Evolutionary conservation across 2,329 filamentous ascomycete genomes (phyloP).

Genomic region (Diaporthe batatas): DNA sequence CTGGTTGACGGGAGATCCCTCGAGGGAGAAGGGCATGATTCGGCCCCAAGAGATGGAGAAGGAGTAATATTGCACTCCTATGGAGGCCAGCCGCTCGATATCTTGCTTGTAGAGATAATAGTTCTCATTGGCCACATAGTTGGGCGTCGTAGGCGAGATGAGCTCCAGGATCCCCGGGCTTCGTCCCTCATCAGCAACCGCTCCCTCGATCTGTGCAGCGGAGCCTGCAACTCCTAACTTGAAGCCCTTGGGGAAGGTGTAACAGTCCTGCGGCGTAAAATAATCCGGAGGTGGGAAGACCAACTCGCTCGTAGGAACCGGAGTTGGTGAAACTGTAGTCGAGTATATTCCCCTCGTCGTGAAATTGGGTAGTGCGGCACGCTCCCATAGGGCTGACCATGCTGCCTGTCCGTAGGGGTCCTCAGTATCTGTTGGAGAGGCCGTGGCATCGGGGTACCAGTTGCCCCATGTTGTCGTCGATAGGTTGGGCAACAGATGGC

Average conservation of each 20-base stretch:
- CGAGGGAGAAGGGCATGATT: constrained; percentile 64
- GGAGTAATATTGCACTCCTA: constrained; percentile 65
- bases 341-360: constrained; percentile 43
- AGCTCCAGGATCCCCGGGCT: constrained; percentile 59
- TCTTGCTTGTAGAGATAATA: constrained; percentile 71
- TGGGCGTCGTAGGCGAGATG: constrained; percentile 44
- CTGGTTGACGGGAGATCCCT: constrained; percentile 64
- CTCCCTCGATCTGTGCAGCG: constrained; percentile 61
- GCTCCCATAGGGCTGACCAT: constrained; percentile 54
- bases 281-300: constrained; percentile 67
- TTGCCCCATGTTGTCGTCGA: constrained; percentile 57
- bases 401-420: constrained; percentile 55
- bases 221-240: constrained; percentile 62
- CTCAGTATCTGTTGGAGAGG: constrained; percentile 50
- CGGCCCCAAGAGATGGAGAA: constrained; percentile 67
- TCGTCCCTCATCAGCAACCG: constrained; percentile 58
- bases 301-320: constrained; percentile 65
- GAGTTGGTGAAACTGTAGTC: constrained; percentile 8
- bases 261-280: constrained; percentile 62
- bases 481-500: constrained; percentile 51
- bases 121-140: constrained; percentile 61
- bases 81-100: constrained; percentile 64
- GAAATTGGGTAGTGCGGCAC: constrained; percentile 52
- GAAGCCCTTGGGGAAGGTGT: constrained; percentile 63
- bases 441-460: constrained; percentile 54